Percentiles rank a stretch among this genome's conserved stretches.
Conservation (phyloP, 1,284 basidiomycete genomes). For the Fistulinella cinereoalba region DNA sequence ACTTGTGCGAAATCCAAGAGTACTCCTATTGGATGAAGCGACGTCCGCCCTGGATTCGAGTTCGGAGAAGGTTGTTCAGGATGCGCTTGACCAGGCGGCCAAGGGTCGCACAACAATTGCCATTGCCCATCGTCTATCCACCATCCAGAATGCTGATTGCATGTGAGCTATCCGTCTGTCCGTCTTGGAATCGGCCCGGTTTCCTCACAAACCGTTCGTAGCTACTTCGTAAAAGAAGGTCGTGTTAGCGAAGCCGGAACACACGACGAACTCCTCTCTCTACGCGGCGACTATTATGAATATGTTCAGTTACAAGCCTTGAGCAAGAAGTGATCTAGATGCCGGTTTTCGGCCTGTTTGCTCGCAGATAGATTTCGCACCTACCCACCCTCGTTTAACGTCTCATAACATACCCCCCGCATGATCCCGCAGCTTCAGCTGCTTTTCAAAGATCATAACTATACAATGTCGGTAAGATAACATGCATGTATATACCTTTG, state of each 20-base stretch:
- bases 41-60: conserved; percentile 95
- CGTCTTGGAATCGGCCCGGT: background rate
- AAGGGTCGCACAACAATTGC: conserved; percentile 89
- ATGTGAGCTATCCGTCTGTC: conserved; percentile 58
- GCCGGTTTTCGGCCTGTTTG: too few relatives aligned
- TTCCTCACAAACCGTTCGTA: conserved; percentile 31
- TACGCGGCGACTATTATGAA: conserved; percentile 81
- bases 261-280: conserved; percentile 77
- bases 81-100: conserved; percentile 87
- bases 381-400: too few relatives aligned
- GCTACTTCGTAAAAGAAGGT: conserved; percentile 93
- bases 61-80: conserved; percentile 93
- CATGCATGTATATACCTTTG: too few relatives aligned
- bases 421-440: too few relatives aligned
- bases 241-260: conserved; percentile 84
- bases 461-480: too few relatives aligned
- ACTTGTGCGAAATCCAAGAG: conserved; percentile 91
- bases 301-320: conserved; percentile 82
- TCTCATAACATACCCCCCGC: too few relatives aligned
- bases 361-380: too few relatives aligned
- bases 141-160: conserved; percentile 91
- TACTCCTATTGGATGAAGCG: conserved; percentile 87
- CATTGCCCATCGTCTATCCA: conserved; percentile 91
- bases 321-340: too few relatives aligned
- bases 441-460: too few relatives aligned